These are phyloP conservation scores for Akanthomyces uredinophilus DNA, from an alignment of 2,329 filamentous ascomycete genomes.

Conservation along the genomic window DNA sequence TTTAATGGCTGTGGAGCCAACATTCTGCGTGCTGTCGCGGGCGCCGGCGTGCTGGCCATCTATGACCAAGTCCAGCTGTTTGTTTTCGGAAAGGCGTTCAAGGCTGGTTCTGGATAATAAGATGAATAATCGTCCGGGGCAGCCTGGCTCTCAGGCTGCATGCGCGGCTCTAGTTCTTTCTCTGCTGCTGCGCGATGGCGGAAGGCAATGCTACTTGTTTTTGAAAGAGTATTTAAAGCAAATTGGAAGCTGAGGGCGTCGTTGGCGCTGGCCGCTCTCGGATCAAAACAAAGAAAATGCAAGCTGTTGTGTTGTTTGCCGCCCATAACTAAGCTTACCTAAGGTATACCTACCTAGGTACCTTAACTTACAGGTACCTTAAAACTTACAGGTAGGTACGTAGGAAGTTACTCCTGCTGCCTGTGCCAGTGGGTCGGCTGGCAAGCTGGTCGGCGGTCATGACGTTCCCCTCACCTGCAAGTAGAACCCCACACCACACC, in stretches of 20 bases:
- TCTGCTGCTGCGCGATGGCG: background rate
- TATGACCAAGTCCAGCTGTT: conserved; percentile 99
- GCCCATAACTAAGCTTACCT: too few species aligned
- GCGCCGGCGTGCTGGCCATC: conserved; percentile 99
- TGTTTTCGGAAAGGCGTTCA: conserved; percentile 99
- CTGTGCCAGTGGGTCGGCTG: background rate
- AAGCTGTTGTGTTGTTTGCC: background rate
- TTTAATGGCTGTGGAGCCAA: conserved; percentile 99
- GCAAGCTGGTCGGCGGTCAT: too few species aligned
- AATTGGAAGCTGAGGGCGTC: background rate
- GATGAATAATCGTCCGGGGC: background rate
- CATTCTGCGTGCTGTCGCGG: conserved; percentile 99
- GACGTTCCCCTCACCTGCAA: conserved; percentile 1
- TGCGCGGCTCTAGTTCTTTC: background rate
- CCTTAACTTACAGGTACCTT: too few species aligned
- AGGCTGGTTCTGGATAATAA: conserved; percentile 51
- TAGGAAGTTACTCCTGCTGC: background rate
- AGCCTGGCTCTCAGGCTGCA: background rate
- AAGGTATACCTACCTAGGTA: too few species aligned
- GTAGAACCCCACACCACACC: conserved; percentile 9
- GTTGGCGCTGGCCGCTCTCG: background rate
- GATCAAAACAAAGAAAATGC: background rate
- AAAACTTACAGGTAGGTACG: too few species aligned
- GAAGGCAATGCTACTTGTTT: too few species aligned
- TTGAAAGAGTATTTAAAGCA: background rate